Evolutionary conservation across 108 stramenopile genomes (phyloP).

Genomic region (Pseudonitzschia pungens): DNA sequence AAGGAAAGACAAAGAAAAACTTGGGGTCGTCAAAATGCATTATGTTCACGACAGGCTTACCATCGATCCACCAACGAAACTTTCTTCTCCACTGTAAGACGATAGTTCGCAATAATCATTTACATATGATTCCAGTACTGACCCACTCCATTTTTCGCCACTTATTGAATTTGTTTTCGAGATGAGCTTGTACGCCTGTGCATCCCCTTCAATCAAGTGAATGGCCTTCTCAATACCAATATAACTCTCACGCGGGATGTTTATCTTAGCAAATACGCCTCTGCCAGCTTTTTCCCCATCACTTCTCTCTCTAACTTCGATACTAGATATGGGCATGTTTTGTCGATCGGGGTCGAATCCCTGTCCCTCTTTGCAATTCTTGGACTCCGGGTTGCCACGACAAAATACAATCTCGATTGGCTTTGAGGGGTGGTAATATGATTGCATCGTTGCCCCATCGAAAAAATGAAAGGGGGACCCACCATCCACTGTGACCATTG

Average conservation of each 20-base stretch:
- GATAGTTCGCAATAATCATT: slow-evolving; percentile 20
- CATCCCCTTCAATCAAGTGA: not conserved
- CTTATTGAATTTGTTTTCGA: not conserved
- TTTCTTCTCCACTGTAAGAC: not conserved
- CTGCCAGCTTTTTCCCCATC: slow-evolving; percentile 40
- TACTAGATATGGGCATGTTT: slow-evolving; percentile 31
- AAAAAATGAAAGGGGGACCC: slow-evolving; percentile 51
- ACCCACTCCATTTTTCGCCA: slow-evolving; percentile 2
- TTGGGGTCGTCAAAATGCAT: not conserved
- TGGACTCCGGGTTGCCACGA: slow-evolving; percentile 17
- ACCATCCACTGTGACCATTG: slow-evolving; percentile 48
- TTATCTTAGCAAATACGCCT: slow-evolving; percentile 35
- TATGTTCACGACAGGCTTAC: not conserved
- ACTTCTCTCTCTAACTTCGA: slow-evolving; percentile 11
- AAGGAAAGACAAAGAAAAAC: not conserved
- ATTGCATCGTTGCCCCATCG: slow-evolving; percentile 71
- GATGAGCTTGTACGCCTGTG: slow-evolving; percentile 14
- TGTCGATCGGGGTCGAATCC: slow-evolving; percentile 35
- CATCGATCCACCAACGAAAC: slow-evolving; percentile 7
- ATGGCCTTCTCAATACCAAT: slow-evolving; percentile 33
- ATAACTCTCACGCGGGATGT: slow-evolving; percentile 34
- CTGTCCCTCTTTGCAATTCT: slow-evolving; percentile 24
- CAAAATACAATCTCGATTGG: slow-evolving; percentile 49
- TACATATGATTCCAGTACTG: slow-evolving; percentile 10
- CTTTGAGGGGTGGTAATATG: slow-evolving; percentile 55